These are phyloP conservation scores for Xylaria venustula DNA, from an alignment of 495 filamentous ascomycete genomes.

Conservation along the genomic window DNA sequence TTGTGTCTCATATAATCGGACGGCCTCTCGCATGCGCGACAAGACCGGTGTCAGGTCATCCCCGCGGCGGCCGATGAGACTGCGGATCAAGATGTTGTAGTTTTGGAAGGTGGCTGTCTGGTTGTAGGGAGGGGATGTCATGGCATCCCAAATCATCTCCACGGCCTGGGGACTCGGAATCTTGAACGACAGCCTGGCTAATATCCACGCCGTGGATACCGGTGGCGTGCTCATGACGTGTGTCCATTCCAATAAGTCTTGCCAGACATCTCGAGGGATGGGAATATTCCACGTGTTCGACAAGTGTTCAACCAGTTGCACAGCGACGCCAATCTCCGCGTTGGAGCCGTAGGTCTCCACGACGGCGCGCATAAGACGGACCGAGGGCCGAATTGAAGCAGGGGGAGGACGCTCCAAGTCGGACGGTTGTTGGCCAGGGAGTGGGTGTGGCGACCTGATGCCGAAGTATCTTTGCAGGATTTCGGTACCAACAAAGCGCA, in stretches of 20 bases:
- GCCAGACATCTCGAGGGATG: conserved; percentile 31
- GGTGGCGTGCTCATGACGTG: conserved; percentile 28
- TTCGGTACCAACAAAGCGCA: conserved; percentile 14
- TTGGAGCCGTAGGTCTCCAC: conserved; percentile 37
- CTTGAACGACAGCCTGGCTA: conserved; percentile 19
- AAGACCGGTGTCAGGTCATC: conserved; percentile 16
- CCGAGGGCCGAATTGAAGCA: conserved; percentile 29
- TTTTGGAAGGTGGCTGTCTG: conserved; percentile 29
- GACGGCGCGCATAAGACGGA: conserved; percentile 30
- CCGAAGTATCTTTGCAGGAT: conserved; percentile 27
- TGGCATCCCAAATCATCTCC: conserved; percentile 33
- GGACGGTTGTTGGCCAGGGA: neutral
- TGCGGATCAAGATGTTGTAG: conserved; percentile 30
- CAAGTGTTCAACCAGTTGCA: conserved; percentile 31
- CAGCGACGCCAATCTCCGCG: conserved; percentile 27
- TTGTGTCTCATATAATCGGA: conserved; percentile 24
- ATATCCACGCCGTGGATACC: conserved; percentile 27
- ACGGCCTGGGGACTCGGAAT: conserved; percentile 16
- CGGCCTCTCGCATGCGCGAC: conserved; percentile 23
- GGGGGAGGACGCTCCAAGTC: neutral
- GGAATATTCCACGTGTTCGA: conserved; percentile 25
- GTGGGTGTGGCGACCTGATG: conserved; percentile 6
- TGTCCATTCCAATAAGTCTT: conserved; percentile 35
- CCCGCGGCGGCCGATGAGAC: conserved; percentile 19
- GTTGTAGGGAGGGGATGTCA: conserved; percentile 31